Base-by-base conservation (phyloP, 352 stramenopile species). In the Globisporangium megalacanthum region DNA sequence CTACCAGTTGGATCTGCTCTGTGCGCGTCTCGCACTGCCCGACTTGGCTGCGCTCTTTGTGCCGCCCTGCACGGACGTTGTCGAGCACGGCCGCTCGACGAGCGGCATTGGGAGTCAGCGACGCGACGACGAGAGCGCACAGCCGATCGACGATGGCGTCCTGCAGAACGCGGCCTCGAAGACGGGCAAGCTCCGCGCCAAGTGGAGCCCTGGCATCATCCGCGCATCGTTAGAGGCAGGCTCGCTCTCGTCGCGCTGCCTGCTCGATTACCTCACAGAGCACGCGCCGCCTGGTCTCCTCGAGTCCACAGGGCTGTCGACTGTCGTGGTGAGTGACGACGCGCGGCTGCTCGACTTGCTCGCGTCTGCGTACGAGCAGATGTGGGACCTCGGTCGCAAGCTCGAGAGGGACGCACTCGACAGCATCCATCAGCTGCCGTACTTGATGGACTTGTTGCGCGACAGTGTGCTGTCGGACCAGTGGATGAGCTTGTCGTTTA, bases 21-120 rank as follows among this genome's bases (percentile, higher is more conserved):
- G 86, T 57, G 79, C 82, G 60, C 72, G 86, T 37, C 61, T 95
- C 7, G 62, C 83, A 6, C 62, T 90, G 19, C 82, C 80, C 36
- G 86, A 95, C 68, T 70, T 93, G 58, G 77, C 75, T 0, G 80
- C 90, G 61, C 64, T 65, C 1, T 95, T 95, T 62, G 82, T 94
- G 10, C 86, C 86, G 15, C 62, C 70, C 8, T 86, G 72, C 57
- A 68, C 80, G 13, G 74, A 91, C 60, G 60, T 90, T 45, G 60
- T 92, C 19, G 68, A 89, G 49, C 62, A 75, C 41, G 70, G 80
- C 36, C 52, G 47, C 25, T 29, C 25, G 25, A 49, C 44, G 44
- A 49, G 44, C 19, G 44, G 49, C 29, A 37, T 19, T 36, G 15
- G 46, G 17, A 29, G 19, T 56, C 37, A 54, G 22, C 42, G 35